Conservation (phyloP, 345 rosid species). For the Hibiscus syriacus region DNA sequence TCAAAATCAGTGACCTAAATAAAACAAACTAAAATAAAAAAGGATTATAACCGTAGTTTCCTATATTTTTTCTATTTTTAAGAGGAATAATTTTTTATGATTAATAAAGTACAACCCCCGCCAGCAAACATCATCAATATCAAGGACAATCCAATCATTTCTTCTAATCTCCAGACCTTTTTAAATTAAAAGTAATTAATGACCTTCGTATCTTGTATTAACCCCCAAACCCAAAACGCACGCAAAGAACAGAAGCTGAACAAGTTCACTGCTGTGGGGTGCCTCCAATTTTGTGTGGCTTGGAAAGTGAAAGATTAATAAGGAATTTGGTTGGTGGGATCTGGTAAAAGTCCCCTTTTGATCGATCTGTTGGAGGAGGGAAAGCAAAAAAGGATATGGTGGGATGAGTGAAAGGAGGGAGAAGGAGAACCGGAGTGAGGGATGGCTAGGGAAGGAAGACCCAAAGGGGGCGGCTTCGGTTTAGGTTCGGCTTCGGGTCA, state of each 20-base stretch:
- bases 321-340: neutral
- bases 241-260: neutral
- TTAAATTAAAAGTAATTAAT: neutral
- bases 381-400: neutral
- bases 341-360: neutral
- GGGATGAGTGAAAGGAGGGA: conserved; percentile 8
- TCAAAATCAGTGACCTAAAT: no score
- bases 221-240: neutral
- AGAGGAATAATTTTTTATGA: no score
- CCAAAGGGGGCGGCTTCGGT: neutral
- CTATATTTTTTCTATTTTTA: no score
- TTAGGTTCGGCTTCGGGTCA: conserved; percentile 32
- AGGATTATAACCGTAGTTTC: no score
- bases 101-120: no score
- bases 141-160: neutral
- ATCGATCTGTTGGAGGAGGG: neutral
- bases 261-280: neutral
- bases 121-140: no score
- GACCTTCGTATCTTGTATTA: neutral
- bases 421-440: neutral
- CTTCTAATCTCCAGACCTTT: neutral
- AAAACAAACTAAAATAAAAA: no score
- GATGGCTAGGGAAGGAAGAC: conserved; percentile 9
- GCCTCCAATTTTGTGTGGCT: conserved; percentile 24
- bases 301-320: conserved; percentile 9